phyloP scores from a whole-genome alignment of 768 basidiomycete species.

The Megacollybia marginata region DNA sequence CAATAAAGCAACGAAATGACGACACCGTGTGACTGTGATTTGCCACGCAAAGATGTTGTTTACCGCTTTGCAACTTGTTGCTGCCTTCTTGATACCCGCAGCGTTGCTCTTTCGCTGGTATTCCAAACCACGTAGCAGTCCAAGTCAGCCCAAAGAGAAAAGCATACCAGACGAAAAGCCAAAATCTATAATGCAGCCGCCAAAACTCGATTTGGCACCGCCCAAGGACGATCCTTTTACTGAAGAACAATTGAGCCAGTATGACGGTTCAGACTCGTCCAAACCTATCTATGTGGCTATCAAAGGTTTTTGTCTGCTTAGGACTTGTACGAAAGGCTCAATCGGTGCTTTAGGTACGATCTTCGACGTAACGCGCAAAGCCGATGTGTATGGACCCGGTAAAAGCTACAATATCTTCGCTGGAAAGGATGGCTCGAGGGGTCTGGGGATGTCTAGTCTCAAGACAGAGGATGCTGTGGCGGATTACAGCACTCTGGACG shows the following conservation, averaged over 20 bases:
- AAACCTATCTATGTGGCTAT: constrained; percentile 89
- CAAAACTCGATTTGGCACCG: constrained; percentile 49
- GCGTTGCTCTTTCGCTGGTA: no score
- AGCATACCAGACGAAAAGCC: constrained; percentile 15
- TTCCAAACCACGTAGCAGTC: no score
- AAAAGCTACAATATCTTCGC: constrained; percentile 80
- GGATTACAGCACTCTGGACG: constrained; percentile 73
- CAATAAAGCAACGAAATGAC: no score
- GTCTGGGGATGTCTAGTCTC: constrained; percentile 84
- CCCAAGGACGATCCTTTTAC: constrained; percentile 80
- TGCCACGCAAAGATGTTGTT: no score
- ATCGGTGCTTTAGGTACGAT: constrained; percentile 51
- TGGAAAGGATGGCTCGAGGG: constrained; percentile 88
- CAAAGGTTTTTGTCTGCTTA: constrained; percentile 51
- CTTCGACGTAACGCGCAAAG: constrained; percentile 83
- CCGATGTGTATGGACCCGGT: constrained; percentile 84
- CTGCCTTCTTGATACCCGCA: no score
- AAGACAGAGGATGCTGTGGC: constrained; percentile 80
- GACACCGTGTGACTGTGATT: no score
- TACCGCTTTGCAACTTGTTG: no score
- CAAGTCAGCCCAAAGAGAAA: no score
- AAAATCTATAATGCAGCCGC: constrained; percentile 69
- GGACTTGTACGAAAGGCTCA: background rate
- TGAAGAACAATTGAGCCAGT: constrained; percentile 55
- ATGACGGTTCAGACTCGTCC: constrained; percentile 56